These are phyloP conservation scores for Ceratocystis eucalypticola DNA, from an alignment of 2,329 filamentous ascomycete genomes.

Conservation along the genomic window DNA sequence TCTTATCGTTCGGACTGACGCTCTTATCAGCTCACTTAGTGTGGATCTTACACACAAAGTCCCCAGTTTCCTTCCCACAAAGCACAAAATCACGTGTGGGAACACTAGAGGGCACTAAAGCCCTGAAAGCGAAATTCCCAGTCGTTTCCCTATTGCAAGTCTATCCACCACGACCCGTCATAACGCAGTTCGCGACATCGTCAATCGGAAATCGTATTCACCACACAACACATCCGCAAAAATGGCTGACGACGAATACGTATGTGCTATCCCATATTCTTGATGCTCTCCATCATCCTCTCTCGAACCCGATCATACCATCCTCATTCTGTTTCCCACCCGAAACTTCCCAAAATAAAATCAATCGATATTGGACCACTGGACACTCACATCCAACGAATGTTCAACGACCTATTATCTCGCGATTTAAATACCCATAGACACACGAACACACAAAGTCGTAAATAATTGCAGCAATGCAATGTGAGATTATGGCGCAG, in stretches of 20 bases:
- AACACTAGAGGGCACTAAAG: constrained; percentile 18
- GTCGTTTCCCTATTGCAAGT: constrained; percentile 16
- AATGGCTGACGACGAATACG: constrained; percentile 85
- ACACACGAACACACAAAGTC: neutral
- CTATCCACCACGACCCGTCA: constrained; percentile 18
- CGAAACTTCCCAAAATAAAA: neutral
- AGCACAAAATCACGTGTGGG: constrained; percentile 18
- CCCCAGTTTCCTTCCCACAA: constrained; percentile 15
- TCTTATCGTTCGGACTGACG: neutral
- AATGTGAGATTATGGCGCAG: neutral
- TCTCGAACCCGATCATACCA: neutral
- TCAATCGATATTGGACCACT: constrained; percentile 18
- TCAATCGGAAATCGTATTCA: constrained; percentile 19
- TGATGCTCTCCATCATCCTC: constrained; percentile 9
- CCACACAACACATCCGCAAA: constrained; percentile 33
- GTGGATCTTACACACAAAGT: constrained; percentile 15
- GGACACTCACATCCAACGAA: constrained; percentile 23
- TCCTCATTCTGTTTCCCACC: neutral
- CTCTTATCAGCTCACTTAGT: neutral
- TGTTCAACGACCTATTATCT: constrained; percentile 12
- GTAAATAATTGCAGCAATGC: neutral
- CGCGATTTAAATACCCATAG: constrained; percentile 5
- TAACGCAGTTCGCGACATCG: constrained; percentile 20
- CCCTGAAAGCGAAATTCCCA: constrained; percentile 19
- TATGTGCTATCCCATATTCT: constrained; percentile 37